Conservation (phyloP, 371 early-diverging fungal genomes). For the Mortierella polycephala region DNA sequence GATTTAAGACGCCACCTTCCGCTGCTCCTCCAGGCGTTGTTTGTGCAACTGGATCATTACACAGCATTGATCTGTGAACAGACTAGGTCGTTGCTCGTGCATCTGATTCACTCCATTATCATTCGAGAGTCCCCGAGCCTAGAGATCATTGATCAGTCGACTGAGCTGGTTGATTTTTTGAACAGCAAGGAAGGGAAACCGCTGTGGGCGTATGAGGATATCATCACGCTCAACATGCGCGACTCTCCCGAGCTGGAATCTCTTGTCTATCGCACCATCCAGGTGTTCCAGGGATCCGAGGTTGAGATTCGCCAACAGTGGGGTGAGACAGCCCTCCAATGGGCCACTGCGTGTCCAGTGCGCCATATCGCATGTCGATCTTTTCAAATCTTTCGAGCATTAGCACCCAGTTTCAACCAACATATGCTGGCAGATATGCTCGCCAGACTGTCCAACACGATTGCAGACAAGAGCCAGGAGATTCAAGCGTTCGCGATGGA, state of each 20-base stretch:
- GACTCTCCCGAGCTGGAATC: conserved; percentile 62
- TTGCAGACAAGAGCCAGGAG: conserved; percentile 84
- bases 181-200: conserved; percentile 81
- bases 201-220: conserved; percentile 84
- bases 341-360: conserved; percentile 93
- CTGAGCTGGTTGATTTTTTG: conserved; percentile 70
- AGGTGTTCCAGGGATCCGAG: conserved; percentile 70
- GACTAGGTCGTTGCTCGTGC: conserved; percentile 81
- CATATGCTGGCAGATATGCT: conserved; percentile 87
- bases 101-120: conserved; percentile 79
- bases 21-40: conserved; percentile 77
- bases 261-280: conserved; percentile 61
- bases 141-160: conserved; percentile 65
- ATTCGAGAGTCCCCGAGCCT: conserved; percentile 70
- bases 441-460: conserved; percentile 84
- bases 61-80: conserved; percentile 84
- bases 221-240: conserved; percentile 65
- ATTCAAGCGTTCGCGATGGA: conserved; percentile 90
- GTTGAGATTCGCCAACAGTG: conserved; percentile 83
- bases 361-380: conserved; percentile 91
- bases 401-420: conserved; percentile 82
- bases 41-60: conserved; percentile 84
- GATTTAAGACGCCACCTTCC: conserved; percentile 77
- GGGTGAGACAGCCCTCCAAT: conserved; percentile 89
- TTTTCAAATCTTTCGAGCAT: conserved; percentile 84